A percentile compares a stretch with the other conserved stretches of the same genome.
Evolutionary conservation across 139 green algal species (phyloP).

Genomic region (Chlamydomonas sp.): DNA sequence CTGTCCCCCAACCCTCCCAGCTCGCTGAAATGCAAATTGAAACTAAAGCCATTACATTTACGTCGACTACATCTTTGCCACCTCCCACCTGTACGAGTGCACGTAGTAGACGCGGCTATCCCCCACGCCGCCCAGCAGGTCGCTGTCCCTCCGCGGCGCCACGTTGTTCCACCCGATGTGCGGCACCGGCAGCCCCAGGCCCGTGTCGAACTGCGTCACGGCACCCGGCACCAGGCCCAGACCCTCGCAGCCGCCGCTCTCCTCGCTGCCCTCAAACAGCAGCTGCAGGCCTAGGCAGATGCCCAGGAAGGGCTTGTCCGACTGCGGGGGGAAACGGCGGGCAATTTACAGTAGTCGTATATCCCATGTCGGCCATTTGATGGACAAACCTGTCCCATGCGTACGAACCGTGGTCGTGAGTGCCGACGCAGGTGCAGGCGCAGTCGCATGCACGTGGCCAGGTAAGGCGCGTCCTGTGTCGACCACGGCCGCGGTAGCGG

Average conservation of each 20-base stretch:
- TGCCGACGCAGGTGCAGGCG: too few species aligned
- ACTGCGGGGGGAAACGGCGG: constrained; percentile 44
- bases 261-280: constrained; percentile 97
- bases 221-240: constrained; percentile 91
- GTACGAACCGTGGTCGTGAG: too few species aligned
- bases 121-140: constrained; percentile 71
- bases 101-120: constrained; percentile 96
- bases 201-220: constrained; percentile 75
- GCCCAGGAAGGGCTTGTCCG: constrained; percentile 91
- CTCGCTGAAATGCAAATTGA: background rate
- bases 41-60: too few species aligned
- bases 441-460: too few species aligned
- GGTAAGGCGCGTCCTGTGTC: too few species aligned
- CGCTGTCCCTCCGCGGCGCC: constrained; percentile 45
- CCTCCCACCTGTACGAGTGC: constrained; percentile 88
- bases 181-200: constrained; percentile 87
- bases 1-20: constrained; percentile 71
- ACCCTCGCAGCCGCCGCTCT: constrained; percentile 93
- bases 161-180: constrained; percentile 99
- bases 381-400: too few species aligned
- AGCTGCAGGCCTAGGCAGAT: constrained; percentile 99
- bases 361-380: too few species aligned
- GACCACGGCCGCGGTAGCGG: too few species aligned
- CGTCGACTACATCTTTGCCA: too few species aligned
- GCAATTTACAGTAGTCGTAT: too few species aligned